Conservation (phyloP, 2,329 filamentous ascomycete species). For the Diaporthe citriasiana region DNA sequence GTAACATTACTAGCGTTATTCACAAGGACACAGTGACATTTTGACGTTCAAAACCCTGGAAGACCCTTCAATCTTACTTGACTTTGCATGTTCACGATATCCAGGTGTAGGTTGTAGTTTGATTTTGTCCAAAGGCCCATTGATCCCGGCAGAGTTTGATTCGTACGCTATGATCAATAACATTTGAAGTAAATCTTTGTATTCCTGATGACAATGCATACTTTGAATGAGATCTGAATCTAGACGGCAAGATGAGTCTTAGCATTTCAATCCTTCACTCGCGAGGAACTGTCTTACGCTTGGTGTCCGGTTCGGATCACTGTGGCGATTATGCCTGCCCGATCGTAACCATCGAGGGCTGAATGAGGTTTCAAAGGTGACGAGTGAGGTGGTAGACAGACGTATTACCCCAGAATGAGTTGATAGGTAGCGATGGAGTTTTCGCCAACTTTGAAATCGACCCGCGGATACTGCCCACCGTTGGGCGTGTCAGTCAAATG, state of each 20-base stretch:
- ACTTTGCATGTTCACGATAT: background rate
- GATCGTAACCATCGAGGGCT: background rate
- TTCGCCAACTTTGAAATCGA: background rate
- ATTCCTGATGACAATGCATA: background rate
- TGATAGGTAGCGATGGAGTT: background rate
- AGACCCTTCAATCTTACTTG: conserved; percentile 1
- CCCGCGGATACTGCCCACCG: conserved; percentile 4
- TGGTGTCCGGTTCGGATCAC: background rate
- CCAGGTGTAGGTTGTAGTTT: background rate
- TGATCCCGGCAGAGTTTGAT: conserved; percentile 8
- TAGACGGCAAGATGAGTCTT: conserved; percentile 3
- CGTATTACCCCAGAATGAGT: conserved; percentile 1
- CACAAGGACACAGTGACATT: background rate
- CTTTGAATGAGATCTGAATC: conserved; percentile 3
- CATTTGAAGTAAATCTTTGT: background rate
- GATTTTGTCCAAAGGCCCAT: background rate
- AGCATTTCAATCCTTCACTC: background rate
- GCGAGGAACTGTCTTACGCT: background rate
- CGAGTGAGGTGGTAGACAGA: background rate
- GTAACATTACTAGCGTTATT: background rate
- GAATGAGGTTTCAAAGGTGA: background rate
- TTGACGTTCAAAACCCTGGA: background rate
- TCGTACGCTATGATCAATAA: no score
- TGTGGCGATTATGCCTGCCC: background rate
- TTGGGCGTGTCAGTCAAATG: conserved; percentile 24